Evolutionary conservation across 2,329 filamentous ascomycete genomes (phyloP), one percentile per base, ranked within the genome.

Genomic region (Nothophoma quercina): DNA sequence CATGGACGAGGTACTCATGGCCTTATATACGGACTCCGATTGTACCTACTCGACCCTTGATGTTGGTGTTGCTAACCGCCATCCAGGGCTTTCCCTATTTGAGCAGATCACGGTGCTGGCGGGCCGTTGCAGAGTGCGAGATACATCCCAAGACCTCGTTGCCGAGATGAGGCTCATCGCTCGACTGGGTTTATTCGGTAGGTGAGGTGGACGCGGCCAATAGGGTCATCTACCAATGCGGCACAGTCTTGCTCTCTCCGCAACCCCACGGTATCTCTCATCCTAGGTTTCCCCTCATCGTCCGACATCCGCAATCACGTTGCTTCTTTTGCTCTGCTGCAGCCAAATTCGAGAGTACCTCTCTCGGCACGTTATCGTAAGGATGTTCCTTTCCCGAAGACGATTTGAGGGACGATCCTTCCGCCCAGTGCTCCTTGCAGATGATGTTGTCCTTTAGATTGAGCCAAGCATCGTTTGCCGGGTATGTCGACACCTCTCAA

Each of bases 91-190:
- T 53, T 21, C 43, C 26, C 3, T 9, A n/a, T 23, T 53, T 26
- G 30, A 34, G 50, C 13, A 18, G 8, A 28, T 23, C 16, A 47
- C 50, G 50, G 50, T 53, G 38, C 18, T 47, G 50, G 22, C 50
- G 50, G 50, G 36, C 50, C 50, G 50, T 23, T 43, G 26, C 42
- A 47, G 28, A 53, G 36, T 53, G 50, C 33, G 38, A 22, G 22
- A 28, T 15, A 29, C 38, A 22, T 18, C 16, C 16, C 42, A 42
- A 53, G 36, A 18, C 25, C 18, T 18, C n/a, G 12, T 34, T 29
- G 32, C 26, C 50, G 43, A 43, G 38, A 42, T 30, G 43, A 47
- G 32, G 50, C 38, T 53, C 38, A 32, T 18, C 36, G 38, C 18
- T 16, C n/a, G 23, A 30, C 35, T 16, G 19, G 35, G 48, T 25